Evolutionary conservation across 352 stramenopile species (phyloP), one percentile per base, ranked within the genome.

Genomic region (Phytophthora pseudosyringae): DNA sequence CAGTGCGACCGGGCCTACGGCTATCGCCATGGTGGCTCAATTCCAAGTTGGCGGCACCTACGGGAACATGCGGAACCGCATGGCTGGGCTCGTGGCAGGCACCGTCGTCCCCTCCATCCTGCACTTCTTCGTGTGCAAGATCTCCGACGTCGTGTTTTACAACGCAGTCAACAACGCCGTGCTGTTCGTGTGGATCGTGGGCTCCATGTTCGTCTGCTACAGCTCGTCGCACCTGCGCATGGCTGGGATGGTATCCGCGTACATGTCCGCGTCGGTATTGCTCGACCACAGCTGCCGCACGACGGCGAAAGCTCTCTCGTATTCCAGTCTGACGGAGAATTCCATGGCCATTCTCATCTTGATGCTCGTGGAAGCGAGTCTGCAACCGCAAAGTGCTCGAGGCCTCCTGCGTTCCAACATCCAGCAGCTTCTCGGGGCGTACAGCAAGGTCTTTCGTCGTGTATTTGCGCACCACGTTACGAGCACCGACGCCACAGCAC

Each of bases 131-230:
- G 71, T 90, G 26, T 89, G 78, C 67, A 89, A 86, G 29, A 62
- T 71, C 28, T 66, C 60, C 2, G 74, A 59, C 48, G 61, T 67
- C n/a, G 36, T 64, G 15, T 41, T 82, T 29, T 83, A 89, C 67
- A 89, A 86, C 52, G 40, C 73, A 4, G 43, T 86, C 47, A 93
- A 84, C 59, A 87, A 93, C 58, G n/a, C 71, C 6, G 69, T 83
- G 35, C 71, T 93, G 15, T 89, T 86, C 52, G 9, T 78, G 16
- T 91, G 84, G 81, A 86, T 76, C 5, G 67, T 75, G 32, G 59
- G 73, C 12, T 93, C 81, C 16, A 90, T 93, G 78, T 93, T 91
- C 49, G 75, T 89, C 11, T 87, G 78, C 53, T 93, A 81, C 71
- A 88, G 71, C 40, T 76, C 75, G n/a, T 56, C 64, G 7, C 87